Percentiles rank a stretch among this genome's conserved stretches.
These are phyloP conservation scores for Malassezia globosa DNA, from an alignment of 1,284 basidiomycete species.

Conservation along the genomic window DNA sequence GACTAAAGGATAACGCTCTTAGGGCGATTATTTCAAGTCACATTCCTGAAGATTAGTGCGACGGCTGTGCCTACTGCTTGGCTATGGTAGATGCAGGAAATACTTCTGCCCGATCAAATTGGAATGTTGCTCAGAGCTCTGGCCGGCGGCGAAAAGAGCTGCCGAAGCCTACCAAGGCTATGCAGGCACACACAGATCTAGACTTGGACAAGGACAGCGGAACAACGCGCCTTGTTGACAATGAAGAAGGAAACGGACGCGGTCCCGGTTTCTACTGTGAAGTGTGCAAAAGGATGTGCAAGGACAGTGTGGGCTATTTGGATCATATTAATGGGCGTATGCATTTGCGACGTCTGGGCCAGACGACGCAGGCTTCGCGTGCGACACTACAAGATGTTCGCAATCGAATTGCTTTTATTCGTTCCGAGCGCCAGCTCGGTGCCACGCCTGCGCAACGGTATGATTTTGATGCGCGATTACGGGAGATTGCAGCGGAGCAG, in stretches of 20 bases:
- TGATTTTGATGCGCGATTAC: constrained; percentile 80
- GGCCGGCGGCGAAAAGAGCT: constrained; percentile 26
- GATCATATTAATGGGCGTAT: constrained; percentile 91
- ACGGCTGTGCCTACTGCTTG: too few relatives aligned
- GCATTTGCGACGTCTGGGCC: constrained; percentile 80
- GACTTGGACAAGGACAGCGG: constrained; percentile 35
- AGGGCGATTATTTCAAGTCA: too few relatives aligned
- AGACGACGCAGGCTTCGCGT: constrained; percentile 77
- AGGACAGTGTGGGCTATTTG: constrained; percentile 81
- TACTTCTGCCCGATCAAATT: not conserved
- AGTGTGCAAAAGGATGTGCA: constrained; percentile 59
- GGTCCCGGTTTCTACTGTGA: constrained; percentile 48
- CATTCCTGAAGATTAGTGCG: too few relatives aligned
- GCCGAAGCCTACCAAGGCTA: constrained; percentile 33
- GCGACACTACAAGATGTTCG: constrained; percentile 86
- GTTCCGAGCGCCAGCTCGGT: constrained; percentile 41
- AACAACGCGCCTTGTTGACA: constrained; percentile 41
- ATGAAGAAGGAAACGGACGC: constrained; percentile 16
- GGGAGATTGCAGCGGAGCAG: constrained; percentile 60
- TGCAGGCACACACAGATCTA: constrained; percentile 31
- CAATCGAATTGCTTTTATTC: constrained; percentile 71
- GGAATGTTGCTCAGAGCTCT: not conserved
- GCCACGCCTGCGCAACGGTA: constrained; percentile 49
- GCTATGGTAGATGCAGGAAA: too few relatives aligned
- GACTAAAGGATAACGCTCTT: too few relatives aligned